A percentile compares a stretch with the other conserved stretches of the same genome.
These are phyloP conservation scores for Fusarium sp. DNA, from an alignment of 2,329 filamentous ascomycete genomes.

Conservation along the genomic window DNA sequence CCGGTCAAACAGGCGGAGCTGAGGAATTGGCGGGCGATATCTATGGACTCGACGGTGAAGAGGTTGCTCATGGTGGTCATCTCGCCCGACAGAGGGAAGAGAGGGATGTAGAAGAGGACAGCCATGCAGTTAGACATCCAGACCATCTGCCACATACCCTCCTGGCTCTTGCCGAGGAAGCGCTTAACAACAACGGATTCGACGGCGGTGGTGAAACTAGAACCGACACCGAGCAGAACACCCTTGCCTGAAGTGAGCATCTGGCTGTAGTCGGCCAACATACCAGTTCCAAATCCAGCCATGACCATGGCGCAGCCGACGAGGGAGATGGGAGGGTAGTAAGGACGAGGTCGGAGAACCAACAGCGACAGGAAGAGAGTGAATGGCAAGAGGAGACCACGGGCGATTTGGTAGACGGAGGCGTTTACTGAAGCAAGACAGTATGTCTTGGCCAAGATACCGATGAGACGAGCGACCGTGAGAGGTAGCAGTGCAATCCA, in stretches of 20 bases:
- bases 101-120: slow-evolving; percentile 43
- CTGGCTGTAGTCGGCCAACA: slow-evolving; percentile 46
- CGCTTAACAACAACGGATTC: slow-evolving; percentile 45
- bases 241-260: slow-evolving; percentile 46
- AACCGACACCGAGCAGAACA: slow-evolving; percentile 43
- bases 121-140: slow-evolving; percentile 48
- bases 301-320: slow-evolving; percentile 46
- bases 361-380: slow-evolving; percentile 44
- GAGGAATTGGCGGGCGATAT: slow-evolving; percentile 40
- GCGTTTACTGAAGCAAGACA: slow-evolving; percentile 46
- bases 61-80: slow-evolving; percentile 37
- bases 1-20: slow-evolving; percentile 40
- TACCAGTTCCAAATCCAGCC: slow-evolving; percentile 45
- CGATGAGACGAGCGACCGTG: slow-evolving; percentile 43
- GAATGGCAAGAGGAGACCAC: slow-evolving; percentile 43
- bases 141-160: slow-evolving; percentile 48
- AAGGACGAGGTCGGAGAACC: slow-evolving; percentile 45
- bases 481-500: slow-evolving; percentile 44
- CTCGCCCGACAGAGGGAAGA: slow-evolving; percentile 44
- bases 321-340: slow-evolving; percentile 45
- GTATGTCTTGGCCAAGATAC: slow-evolving; percentile 46
- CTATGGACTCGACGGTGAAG: slow-evolving; percentile 30
- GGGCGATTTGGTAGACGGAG: slow-evolving; percentile 46
- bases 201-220: slow-evolving; percentile 45
- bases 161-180: slow-evolving; percentile 44